A percentile compares a stretch with the other conserved stretches of the same genome.
Evolutionary conservation across 768 basidiomycete species (phyloP).

Genomic region (Filobasidium floriforme): DNA sequence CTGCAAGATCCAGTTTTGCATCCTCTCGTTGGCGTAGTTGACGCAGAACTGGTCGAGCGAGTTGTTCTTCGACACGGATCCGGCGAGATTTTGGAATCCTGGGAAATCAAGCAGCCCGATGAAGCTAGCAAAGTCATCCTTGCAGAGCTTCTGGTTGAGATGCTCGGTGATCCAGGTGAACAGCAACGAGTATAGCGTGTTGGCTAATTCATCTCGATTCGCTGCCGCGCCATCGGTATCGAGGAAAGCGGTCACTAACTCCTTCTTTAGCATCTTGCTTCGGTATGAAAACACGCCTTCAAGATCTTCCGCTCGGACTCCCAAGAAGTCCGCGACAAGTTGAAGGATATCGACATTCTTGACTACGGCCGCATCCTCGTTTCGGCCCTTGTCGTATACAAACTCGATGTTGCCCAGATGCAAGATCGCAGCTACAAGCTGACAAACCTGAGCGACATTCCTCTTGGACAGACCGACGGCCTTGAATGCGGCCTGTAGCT

Average conservation of each 20-base stretch:
- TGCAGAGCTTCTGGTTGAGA: slow-evolving; percentile 89
- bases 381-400: slow-evolving; percentile 67
- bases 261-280: slow-evolving; percentile 86
- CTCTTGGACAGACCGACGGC: slow-evolving; percentile 84
- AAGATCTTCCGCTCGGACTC: slow-evolving; percentile 56
- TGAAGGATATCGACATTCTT: slow-evolving; percentile 73
- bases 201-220: slow-evolving; percentile 88
- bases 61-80: slow-evolving; percentile 55
- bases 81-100: slow-evolving; percentile 73
- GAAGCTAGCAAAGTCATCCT: slow-evolving; percentile 78
- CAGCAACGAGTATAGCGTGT: slow-evolving; percentile 83
- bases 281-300: slow-evolving; percentile 80
- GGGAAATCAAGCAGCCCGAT: slow-evolving; percentile 91
- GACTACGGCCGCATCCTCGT: slow-evolving; percentile 88
- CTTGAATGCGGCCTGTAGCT: slow-evolving; percentile 90
- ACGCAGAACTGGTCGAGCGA: slow-evolving; percentile 93
- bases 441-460: slow-evolving; percentile 90
- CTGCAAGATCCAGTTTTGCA: slow-evolving; percentile 75
- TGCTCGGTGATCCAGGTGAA: slow-evolving; percentile 96
- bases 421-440: slow-evolving; percentile 87
- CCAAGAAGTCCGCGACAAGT: slow-evolving; percentile 83
- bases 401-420: slow-evolving; percentile 96
- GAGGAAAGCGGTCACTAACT: slow-evolving; percentile 92
- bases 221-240: slow-evolving; percentile 88
- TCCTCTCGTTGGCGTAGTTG: slow-evolving; percentile 90